Evolutionary conservation across 2,329 filamentous ascomycete genomes (phyloP), one percentile per base, ranked within the genome.

Genomic region (Colletotrichum tabaci): DNA sequence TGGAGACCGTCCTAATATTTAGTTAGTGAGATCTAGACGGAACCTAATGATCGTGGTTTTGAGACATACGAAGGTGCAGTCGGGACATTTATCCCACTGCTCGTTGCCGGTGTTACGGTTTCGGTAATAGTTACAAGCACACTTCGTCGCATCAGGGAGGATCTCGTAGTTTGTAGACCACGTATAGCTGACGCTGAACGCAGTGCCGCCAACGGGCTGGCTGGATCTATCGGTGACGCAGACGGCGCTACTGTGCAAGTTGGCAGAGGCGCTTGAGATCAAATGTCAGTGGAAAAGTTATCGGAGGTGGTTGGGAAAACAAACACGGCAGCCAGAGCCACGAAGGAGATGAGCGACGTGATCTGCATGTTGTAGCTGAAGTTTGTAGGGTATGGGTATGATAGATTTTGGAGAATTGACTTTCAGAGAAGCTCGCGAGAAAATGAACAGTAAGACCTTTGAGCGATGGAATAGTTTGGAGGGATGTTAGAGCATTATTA

Each of bases 31-130:
- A 44, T 4, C 9, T 3, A 40, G 8, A 21, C n/a, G 35, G 13
- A 21, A 50, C 10, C n/a, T 8, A 23, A 26, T 23, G 49, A 12
- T 23, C 15, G 7, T 46, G n/a, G 38, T 4, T 13, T 9, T 9
- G 7, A 5, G 47, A 10, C 46, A 2, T 35, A 57, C 63, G 12
- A 62, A 72, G 2, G 15, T 56, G 52, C 68, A 74, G 38, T 74
- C 72, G n/a, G 65, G 64, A 56, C 72, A 74, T 21, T 47, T 66
- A 40, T 74, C 72, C 72, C 68, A 74, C 30, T 70, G 66, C 26
- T 71, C 71, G 63, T 61, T 73, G 26, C 73, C 73, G 3, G 73
- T 74, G 66, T 72, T 72, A 52, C 72, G 72, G 21, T 23, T 26
- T 21, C 30, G 61, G 57, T 72, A 74, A 7, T 47, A 23, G 49